Evolutionary conservation across 495 filamentous ascomycete species (phyloP), one percentile per base, ranked within the genome.

Genomic region (Glonium stellatum): DNA sequence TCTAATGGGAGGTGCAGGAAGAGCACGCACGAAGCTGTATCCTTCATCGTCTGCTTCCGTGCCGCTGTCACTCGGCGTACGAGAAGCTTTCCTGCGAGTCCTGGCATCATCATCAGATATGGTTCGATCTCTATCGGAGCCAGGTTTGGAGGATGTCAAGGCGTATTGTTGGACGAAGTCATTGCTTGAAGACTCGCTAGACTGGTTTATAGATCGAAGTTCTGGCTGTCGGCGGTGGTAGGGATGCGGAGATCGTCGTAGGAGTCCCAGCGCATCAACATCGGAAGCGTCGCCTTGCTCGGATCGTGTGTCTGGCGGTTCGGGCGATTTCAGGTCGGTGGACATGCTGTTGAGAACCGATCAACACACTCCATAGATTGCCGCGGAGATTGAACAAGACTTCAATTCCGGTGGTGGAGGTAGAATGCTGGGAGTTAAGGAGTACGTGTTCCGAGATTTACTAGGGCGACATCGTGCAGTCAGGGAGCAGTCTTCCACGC

Each of bases 1-100:
- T 39, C 85, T 79, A 15, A 79, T 57, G 25, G 81, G 85, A 1
- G 91, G 87, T 0, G 90, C 87, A 1, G 91, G 91, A 34, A 96
- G 71, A 4, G 90, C 88, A 68, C 85, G 89, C 63, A 95, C 77
- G 62, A 91, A 82, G 9, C 73, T 71, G 1, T 78, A 82, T 48
- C 79, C 81, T 69, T 96, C 90, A 76, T 96, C 91, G 67, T 96
- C 89, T 15, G 91, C 89, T 67, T 97, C 90, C 11, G 90, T 95
- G 49, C 91, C 90, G 68, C 89, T 93, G 55, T 96, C 89, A 72
- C 89, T 93, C 12, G 81, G 79, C 6, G 83, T 60, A 21, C 50
- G 54, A 12, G 58, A 61, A 11, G 19, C 22, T 52, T 61, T 67
- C 57, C 58, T 47, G 21, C 60, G 35, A 11, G 53, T 64, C 36